Evolutionary conservation across 352 stramenopile genomes (phyloP).

Genomic region (Phytophthora litchii): DNA sequence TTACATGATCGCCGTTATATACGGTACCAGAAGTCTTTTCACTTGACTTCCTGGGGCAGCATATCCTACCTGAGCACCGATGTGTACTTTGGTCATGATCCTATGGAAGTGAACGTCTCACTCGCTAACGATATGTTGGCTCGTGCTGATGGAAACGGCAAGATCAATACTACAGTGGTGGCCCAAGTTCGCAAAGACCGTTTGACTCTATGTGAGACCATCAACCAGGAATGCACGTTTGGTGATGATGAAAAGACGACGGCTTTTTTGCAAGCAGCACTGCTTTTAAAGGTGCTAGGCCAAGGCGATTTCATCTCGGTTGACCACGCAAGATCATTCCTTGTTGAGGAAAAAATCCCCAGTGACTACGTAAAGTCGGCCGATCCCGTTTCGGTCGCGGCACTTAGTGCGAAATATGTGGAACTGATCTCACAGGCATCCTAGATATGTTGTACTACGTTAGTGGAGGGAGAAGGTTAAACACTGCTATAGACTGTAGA

Average conservation of each 20-base stretch:
- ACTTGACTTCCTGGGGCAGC: slow-evolving; percentile 40
- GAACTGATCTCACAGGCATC: slow-evolving; percentile 14
- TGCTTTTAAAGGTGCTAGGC: slow-evolving; percentile 35
- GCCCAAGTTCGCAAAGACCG: slow-evolving; percentile 28
- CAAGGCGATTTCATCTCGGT: slow-evolving; percentile 26
- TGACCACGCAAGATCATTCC: slow-evolving; percentile 32
- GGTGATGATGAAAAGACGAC: slow-evolving; percentile 25
- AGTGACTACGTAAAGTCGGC: slow-evolving; percentile 20
- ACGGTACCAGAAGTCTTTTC: slow-evolving; percentile 30
- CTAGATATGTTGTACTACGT: not conserved
- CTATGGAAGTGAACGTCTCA: slow-evolving; percentile 26
- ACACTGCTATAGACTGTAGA: too few relatives aligned
- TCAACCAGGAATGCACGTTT: slow-evolving; percentile 36
- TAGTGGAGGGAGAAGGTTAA: too few relatives aligned
- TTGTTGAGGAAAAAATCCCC: slow-evolving; percentile 44
- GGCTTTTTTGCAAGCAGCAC: slow-evolving; percentile 35
- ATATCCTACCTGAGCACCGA: slow-evolving; percentile 41
- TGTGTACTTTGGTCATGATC: slow-evolving; percentile 31
- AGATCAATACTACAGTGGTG: slow-evolving; percentile 29
- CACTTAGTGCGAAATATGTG: slow-evolving; percentile 13
- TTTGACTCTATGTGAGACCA: slow-evolving; percentile 17
- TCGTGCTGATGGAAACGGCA: slow-evolving; percentile 24
- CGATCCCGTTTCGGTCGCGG: slow-evolving; percentile 18
- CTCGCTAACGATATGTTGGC: slow-evolving; percentile 29
- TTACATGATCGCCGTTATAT: too few relatives aligned